Base-by-base conservation (phyloP, 2,329 filamentous ascomycete species). In the Fusarium sp. region DNA sequence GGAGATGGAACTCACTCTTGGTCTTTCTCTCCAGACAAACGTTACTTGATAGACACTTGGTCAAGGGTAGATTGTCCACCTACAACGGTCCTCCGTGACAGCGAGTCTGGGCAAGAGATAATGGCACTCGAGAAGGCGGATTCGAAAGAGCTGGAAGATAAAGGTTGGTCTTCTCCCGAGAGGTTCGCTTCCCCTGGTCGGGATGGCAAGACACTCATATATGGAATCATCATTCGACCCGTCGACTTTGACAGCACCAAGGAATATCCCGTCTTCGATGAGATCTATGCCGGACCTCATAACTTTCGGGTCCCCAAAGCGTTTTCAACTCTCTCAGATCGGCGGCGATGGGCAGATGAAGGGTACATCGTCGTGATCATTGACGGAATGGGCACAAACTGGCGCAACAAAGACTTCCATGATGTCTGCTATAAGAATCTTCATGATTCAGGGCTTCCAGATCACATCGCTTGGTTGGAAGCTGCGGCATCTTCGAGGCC, bases 351-450 rank as follows among this genome's bases (percentile, higher is more conserved):
- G 69, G 78, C 79, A 12, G 69, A 79, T n/a, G 63, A 76, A 21
- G 78, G 79, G 25, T 80, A 78, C 49, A 54, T 80, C 29, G 69
- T 80, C 6, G 78, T 80, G 9, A 69, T 73, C 11, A 37, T 78
- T 12, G 79, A 80, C 45, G 79, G 78, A 55, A 80, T 79, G 79
- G 79, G 78, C 11, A 80, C 79, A 4, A 78, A 77, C 55, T 79
- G 75, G 74, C 77, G 79, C 23, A 63, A 59, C 12, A 80, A 79
- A 62, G 41, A 41, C 18, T 80, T 80, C 37, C 79, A 80, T 44
- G 73, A 80, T 27, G 68, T 78, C 5, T 78, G 76, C 51, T 77
- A 76, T 51, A 80, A 80, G 69, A 76, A 79, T 18, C 60, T 79
- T 12, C 58, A 71, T 7, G 79, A 80, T 49, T 66, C 73, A 0